A percentile compares a stretch with the other conserved stretches of the same genome.
phyloP scores from a whole-genome alignment of 257 asterid species.

The Linaria vulgaris region DNA sequence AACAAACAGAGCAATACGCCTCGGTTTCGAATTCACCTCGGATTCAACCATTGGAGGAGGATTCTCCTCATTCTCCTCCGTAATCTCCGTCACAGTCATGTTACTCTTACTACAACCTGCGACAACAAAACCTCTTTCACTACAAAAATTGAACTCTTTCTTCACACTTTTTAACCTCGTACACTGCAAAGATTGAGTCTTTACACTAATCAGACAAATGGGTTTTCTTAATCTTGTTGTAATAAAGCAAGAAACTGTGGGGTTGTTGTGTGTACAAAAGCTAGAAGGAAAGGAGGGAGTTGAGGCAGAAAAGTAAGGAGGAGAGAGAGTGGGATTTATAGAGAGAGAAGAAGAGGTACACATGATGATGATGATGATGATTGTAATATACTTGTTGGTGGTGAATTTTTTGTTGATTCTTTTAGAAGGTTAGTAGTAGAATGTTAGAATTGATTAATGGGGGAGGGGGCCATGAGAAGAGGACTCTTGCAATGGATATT shows the following conservation, averaged over 20 bases:
- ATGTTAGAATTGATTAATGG: conserved; percentile 11
- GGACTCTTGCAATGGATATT: conserved; percentile 39
- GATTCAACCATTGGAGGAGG: conserved; percentile 62
- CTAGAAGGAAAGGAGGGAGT: conserved; percentile 25
- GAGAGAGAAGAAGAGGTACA: conserved; percentile 50
- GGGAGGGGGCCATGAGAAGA: conserved; percentile 29
- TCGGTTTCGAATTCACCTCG: conserved; percentile 61
- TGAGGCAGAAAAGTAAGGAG: conserved; percentile 35
- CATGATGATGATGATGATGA: conserved; percentile 36
- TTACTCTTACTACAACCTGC: conserved; percentile 34
- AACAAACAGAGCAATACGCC: conserved; percentile 93
- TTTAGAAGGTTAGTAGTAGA: conserved; percentile 9
- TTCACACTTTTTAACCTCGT: conserved; percentile 12
- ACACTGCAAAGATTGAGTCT: conserved; percentile 33
- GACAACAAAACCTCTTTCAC: conserved; percentile 32
- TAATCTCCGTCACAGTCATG: conserved; percentile 49
- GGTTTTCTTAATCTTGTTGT: conserved; percentile 40
- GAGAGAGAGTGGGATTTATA: conserved; percentile 43
- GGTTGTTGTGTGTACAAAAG: conserved; percentile 13
- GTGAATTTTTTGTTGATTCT: conserved; percentile 27
- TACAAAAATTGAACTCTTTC: conserved; percentile 23
- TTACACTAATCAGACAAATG: conserved; percentile 33
- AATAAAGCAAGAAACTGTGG: conserved; percentile 33
- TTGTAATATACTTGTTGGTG: background rate
- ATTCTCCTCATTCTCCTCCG: conserved; percentile 55